These are phyloP conservation scores for Tricholoma sp. DNA, from an alignment of 768 basidiomycete genomes.

Conservation along the genomic window DNA sequence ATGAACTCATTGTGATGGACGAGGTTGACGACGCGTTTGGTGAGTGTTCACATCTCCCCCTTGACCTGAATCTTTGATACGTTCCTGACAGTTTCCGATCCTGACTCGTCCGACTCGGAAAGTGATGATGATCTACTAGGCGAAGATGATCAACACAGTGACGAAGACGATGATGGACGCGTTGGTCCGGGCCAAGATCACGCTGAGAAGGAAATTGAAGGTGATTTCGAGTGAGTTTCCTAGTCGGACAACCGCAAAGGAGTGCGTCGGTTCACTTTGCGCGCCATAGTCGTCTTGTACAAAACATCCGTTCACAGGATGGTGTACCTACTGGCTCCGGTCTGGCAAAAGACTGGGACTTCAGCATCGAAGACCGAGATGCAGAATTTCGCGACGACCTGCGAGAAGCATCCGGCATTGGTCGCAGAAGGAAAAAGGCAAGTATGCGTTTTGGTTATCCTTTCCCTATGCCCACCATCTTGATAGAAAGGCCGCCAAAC, in stretches of 20 bases:
- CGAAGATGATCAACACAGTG: conserved; percentile 9
- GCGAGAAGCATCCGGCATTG: conserved; percentile 69
- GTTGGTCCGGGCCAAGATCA: conserved; percentile 20
- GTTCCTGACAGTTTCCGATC: conserved; percentile 5
- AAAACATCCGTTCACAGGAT: conserved; percentile 54
- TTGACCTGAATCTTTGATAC: too few relatives aligned
- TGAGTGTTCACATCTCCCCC: background rate
- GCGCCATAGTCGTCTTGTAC: conserved; percentile 54
- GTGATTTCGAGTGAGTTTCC: conserved; percentile 49
- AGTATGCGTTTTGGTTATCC: conserved; percentile 5
- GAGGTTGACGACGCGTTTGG: background rate
- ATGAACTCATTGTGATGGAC: background rate
- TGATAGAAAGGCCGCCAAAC: conserved; percentile 37
- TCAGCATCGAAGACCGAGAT: conserved; percentile 61
- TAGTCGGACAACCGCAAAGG: background rate
- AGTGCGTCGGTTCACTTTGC: background rate
- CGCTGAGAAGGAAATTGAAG: conserved; percentile 49
- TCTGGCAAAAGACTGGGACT: conserved; percentile 68
- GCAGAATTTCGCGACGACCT: conserved; percentile 71
- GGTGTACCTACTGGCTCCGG: conserved; percentile 34
- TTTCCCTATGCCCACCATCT: background rate
- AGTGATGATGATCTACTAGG: conserved; percentile 1
- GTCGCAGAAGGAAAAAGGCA: conserved; percentile 43
- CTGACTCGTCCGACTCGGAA: conserved; percentile 4
- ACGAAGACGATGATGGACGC: conserved; percentile 14